Percentiles rank a stretch among this genome's conserved stretches.
Conservation (phyloP, 2,329 filamentous ascomycete genomes). For the Parastagonospora avenae region DNA sequence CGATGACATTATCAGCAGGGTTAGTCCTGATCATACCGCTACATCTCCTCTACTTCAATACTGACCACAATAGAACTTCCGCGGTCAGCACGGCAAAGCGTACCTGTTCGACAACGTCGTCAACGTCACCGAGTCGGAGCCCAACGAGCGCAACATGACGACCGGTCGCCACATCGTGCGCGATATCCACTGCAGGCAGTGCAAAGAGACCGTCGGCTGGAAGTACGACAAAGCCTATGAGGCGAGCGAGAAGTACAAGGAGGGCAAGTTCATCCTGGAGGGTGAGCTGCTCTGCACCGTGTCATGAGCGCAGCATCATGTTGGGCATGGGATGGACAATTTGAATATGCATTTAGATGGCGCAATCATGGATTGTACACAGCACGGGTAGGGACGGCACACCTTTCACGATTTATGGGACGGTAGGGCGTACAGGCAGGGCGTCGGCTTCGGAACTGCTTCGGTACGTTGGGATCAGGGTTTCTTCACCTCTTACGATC, state of each 20-base stretch:
- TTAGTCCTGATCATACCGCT: conserved; percentile 53
- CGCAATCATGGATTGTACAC: conserved; percentile 11
- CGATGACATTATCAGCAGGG: conserved; percentile 92
- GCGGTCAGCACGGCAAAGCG: conserved; percentile 96
- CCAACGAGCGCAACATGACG: conserved; percentile 97
- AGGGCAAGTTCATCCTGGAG: conserved; percentile 97
- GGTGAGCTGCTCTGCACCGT: conserved; percentile 87
- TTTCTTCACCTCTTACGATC: not conserved
- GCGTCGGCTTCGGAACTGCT: conserved; percentile 2
- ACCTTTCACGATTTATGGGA: conserved; percentile 4
- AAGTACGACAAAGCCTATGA: conserved; percentile 99
- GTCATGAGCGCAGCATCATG: conserved; percentile 38
- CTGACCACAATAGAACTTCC: conserved; percentile 75
- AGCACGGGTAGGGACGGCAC: conserved; percentile 2
- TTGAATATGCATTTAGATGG: conserved; percentile 30
- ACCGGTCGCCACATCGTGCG: conserved; percentile 93
- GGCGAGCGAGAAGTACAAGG: conserved; percentile 93
- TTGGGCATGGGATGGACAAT: conserved; percentile 1
- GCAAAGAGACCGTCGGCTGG: conserved; percentile 93
- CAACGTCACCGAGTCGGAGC: conserved; percentile 81
- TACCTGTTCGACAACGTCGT: conserved; percentile 95
- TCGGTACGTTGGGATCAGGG: conserved; percentile 6
- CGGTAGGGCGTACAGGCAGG: conserved; percentile 1
- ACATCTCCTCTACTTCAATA: not conserved
- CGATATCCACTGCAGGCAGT: conserved; percentile 90